These are phyloP conservation scores for Haematococcus lacustris DNA, from an alignment of 139 green algal genomes.

Conservation along the genomic window DNA sequence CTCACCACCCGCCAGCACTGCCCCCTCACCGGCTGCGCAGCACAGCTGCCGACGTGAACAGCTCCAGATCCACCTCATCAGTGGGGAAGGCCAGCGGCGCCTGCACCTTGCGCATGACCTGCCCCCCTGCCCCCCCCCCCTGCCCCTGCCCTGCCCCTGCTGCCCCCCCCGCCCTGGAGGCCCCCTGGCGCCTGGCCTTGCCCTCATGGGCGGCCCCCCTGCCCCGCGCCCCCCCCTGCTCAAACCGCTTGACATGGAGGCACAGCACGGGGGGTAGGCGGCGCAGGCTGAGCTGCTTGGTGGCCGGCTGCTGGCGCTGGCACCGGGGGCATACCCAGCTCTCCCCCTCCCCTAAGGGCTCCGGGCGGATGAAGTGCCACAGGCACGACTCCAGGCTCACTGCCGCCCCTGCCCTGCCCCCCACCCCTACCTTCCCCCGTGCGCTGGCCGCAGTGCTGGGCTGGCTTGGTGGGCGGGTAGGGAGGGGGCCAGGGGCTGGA, in stretches of 20 bases:
- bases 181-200: too few species aligned
- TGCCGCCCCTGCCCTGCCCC: background rate
- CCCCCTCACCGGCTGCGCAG: constrained; percentile 30
- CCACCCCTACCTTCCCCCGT: too few species aligned
- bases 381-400: constrained; percentile 62
- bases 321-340: constrained; percentile 58
- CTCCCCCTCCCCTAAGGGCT: constrained; percentile 42
- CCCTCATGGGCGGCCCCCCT: too few species aligned
- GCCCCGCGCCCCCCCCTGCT: constrained; percentile 50
- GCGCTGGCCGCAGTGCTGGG: too few species aligned
- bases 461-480: too few species aligned
- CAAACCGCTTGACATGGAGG: constrained; percentile 89
- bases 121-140: too few species aligned
- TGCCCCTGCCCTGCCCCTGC: too few species aligned
- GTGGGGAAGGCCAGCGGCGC: constrained; percentile 67
- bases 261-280: constrained; percentile 76
- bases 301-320: constrained; percentile 17
- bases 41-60: constrained; percentile 58
- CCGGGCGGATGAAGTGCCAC: constrained; percentile 57
- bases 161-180: too few species aligned
- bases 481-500: too few species aligned
- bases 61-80: constrained; percentile 63
- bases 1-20: background rate
- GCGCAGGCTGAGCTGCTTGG: constrained; percentile 85
- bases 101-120: constrained; percentile 60